phyloP scores from a whole-genome alignment of 441 rosid species.

The Isatis lusitanica region DNA sequence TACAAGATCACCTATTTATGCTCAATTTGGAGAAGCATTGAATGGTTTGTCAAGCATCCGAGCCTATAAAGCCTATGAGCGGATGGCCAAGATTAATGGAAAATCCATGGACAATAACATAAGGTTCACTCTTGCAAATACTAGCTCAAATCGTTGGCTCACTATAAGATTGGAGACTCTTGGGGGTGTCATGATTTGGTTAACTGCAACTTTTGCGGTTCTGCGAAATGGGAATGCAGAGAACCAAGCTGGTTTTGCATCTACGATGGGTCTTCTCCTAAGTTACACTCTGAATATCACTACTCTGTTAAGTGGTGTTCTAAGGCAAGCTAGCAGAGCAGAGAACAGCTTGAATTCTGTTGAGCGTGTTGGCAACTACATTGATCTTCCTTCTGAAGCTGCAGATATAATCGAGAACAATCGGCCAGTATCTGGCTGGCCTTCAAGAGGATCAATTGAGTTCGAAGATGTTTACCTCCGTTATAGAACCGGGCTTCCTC shows the following conservation, averaged over 20 bases:
- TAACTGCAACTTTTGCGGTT: constrained; percentile 86
- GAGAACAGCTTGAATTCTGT: constrained; percentile 95
- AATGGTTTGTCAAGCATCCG: constrained; percentile 89
- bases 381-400: constrained; percentile 91
- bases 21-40: constrained; percentile 94
- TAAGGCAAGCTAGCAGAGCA: constrained; percentile 87
- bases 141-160: constrained; percentile 90
- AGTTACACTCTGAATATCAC: constrained; percentile 86
- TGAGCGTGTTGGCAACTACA: constrained; percentile 85
- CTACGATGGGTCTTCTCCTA: constrained; percentile 95
- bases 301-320: constrained; percentile 67
- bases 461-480: constrained; percentile 83
- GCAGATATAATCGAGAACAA: constrained; percentile 54
- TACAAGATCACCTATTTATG: constrained; percentile 92
- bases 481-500: constrained; percentile 92
- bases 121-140: constrained; percentile 80
- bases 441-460: constrained; percentile 68
- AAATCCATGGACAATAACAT: constrained; percentile 90
- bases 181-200: constrained; percentile 96
- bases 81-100: constrained; percentile 77
- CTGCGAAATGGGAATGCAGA: constrained; percentile 69
- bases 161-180: constrained; percentile 76
- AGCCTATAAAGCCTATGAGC: constrained; percentile 89
- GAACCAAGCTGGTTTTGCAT: constrained; percentile 69
- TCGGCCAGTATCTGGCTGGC: constrained; percentile 83